Evolutionary conservation across 257 asterid genomes (phyloP).

Genomic region (Rhazya stricta): DNA sequence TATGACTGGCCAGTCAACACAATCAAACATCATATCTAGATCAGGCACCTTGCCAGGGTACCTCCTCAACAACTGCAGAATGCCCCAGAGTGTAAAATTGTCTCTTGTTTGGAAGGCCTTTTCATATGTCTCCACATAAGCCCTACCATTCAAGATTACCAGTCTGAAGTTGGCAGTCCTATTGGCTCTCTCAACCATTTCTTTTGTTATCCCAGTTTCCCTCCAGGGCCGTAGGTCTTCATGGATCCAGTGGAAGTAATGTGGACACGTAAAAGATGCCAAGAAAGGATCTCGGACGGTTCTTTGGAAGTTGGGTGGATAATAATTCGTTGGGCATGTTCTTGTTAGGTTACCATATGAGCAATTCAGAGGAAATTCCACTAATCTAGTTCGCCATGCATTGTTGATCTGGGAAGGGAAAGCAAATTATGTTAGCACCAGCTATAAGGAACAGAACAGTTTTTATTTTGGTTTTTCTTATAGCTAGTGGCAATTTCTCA

Average conservation of each 20-base stretch:
- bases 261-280: conserved; percentile 24
- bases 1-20: conserved; percentile 38
- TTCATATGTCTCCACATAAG: conserved; percentile 25
- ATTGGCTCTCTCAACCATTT: conserved; percentile 32
- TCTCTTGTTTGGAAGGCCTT: conserved; percentile 38
- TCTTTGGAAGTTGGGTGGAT: conserved; percentile 23
- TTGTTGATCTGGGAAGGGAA: background rate
- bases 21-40: conserved; percentile 43
- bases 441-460: background rate
- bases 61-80: conserved; percentile 36
- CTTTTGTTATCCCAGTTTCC: conserved; percentile 36
- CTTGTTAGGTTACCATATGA: conserved; percentile 17
- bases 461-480: no score
- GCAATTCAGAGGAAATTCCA: conserved; percentile 30
- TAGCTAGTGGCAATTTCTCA: background rate
- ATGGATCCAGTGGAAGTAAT: conserved; percentile 40
- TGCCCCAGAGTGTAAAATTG: conserved; percentile 33
- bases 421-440: background rate
- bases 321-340: conserved; percentile 33
- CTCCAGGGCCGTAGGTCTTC: conserved; percentile 43
- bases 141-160: conserved; percentile 35
- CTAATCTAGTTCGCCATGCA: background rate
- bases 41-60: conserved; percentile 40
- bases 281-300: conserved; percentile 7
- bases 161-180: conserved; percentile 33